These are phyloP conservation scores for Quercus lobata DNA, from an alignment of 331 rosid species.

Conservation along the genomic window DNA sequence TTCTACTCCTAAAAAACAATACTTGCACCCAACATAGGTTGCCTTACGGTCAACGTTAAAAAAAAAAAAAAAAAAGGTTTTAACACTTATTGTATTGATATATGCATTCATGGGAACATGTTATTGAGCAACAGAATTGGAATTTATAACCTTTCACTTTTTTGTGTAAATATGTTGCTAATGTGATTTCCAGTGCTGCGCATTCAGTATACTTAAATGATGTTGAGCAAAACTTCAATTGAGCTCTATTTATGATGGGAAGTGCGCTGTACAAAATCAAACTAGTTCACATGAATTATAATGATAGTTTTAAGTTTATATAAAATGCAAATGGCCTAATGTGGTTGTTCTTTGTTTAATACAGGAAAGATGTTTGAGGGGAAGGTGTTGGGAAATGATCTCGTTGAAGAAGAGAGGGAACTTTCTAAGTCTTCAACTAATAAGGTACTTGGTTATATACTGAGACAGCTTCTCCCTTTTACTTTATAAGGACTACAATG, in stretches of 20 bases:
- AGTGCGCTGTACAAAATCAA: background rate
- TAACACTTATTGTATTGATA: background rate
- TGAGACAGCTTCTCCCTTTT: background rate
- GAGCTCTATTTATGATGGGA: background rate
- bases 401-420: constrained; percentile 24
- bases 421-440: constrained; percentile 19
- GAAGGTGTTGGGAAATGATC: constrained; percentile 23
- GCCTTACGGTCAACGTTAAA: no score
- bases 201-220: no score
- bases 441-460: constrained; percentile 33
- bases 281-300: background rate
- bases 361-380: constrained; percentile 31
- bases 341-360: background rate
- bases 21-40: no score
- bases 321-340: background rate
- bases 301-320: background rate
- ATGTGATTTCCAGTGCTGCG: background rate
- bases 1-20: no score
- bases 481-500: background rate
- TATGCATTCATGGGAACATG: no score
- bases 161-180: background rate
- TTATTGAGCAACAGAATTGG: background rate
- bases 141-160: background rate
- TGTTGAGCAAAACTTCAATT: background rate
- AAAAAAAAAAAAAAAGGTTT: background rate